These are phyloP conservation scores for Diaporthe longicolla DNA, from an alignment of 2,329 filamentous ascomycete species.

Conservation along the genomic window DNA sequence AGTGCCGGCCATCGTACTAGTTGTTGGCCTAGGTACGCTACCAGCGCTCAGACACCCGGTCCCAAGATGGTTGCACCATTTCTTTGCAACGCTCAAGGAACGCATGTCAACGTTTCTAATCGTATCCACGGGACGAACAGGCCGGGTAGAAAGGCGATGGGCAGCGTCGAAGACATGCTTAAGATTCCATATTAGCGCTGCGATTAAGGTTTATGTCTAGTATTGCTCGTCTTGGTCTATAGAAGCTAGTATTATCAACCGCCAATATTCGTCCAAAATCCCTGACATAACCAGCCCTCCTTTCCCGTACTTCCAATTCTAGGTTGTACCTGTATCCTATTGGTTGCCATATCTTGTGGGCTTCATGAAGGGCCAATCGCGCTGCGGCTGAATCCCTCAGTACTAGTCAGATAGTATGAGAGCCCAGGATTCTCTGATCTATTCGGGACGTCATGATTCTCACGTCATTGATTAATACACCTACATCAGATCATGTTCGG, in stretches of 20 bases:
- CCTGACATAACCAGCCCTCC: background rate
- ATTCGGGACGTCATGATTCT: background rate
- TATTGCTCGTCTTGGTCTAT: background rate
- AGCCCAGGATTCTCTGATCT: background rate
- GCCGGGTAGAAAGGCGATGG: background rate
- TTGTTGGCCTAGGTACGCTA: background rate
- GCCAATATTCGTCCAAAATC: background rate
- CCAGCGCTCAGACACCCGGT: background rate
- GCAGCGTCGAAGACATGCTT: background rate
- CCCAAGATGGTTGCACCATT: background rate
- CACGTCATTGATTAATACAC: background rate
- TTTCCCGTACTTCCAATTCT: background rate
- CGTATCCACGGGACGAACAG: background rate
- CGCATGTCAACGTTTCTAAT: background rate
- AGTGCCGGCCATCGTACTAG: background rate
- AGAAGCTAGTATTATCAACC: background rate
- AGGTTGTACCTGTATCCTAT: background rate
- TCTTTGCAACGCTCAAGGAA: background rate
- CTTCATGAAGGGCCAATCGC: background rate
- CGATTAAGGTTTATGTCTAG: background rate
- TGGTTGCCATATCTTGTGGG: background rate
- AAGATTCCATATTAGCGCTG: background rate
- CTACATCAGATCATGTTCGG: background rate
- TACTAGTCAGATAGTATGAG: background rate
- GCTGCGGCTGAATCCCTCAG: background rate